A percentile compares a stretch with the other conserved stretches of the same genome.
These are phyloP conservation scores for Gossypium schwendimanii DNA, from an alignment of 441 rosid genomes.

Conservation along the genomic window DNA sequence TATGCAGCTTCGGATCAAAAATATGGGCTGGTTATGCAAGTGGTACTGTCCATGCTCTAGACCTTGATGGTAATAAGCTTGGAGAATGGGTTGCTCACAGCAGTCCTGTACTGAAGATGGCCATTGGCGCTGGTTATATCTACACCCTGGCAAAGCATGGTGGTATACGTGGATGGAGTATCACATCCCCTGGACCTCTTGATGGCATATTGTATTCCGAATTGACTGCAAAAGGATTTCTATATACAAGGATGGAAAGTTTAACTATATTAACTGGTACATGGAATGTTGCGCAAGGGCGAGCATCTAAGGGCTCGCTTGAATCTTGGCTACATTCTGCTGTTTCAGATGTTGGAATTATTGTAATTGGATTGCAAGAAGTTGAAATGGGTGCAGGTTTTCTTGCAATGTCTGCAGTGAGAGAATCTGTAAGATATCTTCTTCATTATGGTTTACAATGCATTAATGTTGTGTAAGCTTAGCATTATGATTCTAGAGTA, in stretches of 20 bases:
- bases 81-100: constrained; percentile 65
- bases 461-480: not conserved
- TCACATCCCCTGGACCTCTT: constrained; percentile 62
- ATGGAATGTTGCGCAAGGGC: constrained; percentile 71
- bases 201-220: constrained; percentile 50
- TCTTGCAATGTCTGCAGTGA: constrained; percentile 71
- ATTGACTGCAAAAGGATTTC: constrained; percentile 45
- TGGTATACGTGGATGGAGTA: constrained; percentile 68
- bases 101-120: constrained; percentile 56
- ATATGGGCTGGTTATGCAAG: constrained; percentile 58
- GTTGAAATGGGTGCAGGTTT: constrained; percentile 81
- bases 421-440: constrained; percentile 58
- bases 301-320: constrained; percentile 50
- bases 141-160: constrained; percentile 67
- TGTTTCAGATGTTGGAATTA: constrained; percentile 52
- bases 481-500: constrained; percentile 2
- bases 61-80: constrained; percentile 55
- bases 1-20: constrained; percentile 47
- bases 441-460: constrained; percentile 2
- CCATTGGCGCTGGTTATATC: constrained; percentile 45
- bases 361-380: constrained; percentile 67
- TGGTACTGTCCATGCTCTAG: constrained; percentile 50
- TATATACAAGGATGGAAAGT: constrained; percentile 48
- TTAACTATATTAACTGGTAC: constrained; percentile 51
- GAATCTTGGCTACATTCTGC: constrained; percentile 56